Base-by-base conservation (phyloP, 2,329 filamentous ascomycete genomes). In the Colletotrichum sp. region DNA sequence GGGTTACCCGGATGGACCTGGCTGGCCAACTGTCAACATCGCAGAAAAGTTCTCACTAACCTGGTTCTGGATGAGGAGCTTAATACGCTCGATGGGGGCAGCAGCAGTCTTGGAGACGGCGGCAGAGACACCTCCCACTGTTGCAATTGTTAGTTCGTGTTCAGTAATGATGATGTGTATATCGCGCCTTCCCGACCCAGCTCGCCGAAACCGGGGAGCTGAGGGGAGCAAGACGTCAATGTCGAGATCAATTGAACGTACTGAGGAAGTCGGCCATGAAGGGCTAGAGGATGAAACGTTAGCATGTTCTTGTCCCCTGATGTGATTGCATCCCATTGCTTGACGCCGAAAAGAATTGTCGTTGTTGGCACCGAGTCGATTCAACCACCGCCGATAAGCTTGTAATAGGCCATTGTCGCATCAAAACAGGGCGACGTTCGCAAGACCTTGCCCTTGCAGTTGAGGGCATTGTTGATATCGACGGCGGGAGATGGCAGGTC, bases 41-140 rank as follows among this genome's bases (percentile, higher is more conserved):
- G 43, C 32, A 24, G 8, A 26, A 24, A 14, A 26, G 18, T 38
- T 3, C 30, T 58, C 13, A 91, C 95, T 81, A 93, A 98, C 96
- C 94, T 99, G 97, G 92, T 99, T 99, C 93, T 99, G 97, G 91
- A 99, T 97, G 86, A 99, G 95, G 87, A 99, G 97, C 96, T 99
- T 99, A 91, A 99, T 94, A 96, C 97, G 97, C 96, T 99, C 97
- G 84, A 99, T 99, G 90, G 97, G 97, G 90, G 97, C 97, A 87
- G 97, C 97, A 86, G 97, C 97, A 83, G 97, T 99, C 96, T 99
- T 99, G 88, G 97, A 99, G 94, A 99, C 96, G 89, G 97, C 97
- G 89, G 97, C 97, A 86, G 97, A 98, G 83, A 99, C 94, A 98
- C 97, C 97, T 94, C 97, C 97, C 97, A 99, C 96, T 98, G 83